Evolutionary conservation across 2,329 filamentous ascomycete species (phyloP).

Genomic region (Cladosporium sp.): DNA sequence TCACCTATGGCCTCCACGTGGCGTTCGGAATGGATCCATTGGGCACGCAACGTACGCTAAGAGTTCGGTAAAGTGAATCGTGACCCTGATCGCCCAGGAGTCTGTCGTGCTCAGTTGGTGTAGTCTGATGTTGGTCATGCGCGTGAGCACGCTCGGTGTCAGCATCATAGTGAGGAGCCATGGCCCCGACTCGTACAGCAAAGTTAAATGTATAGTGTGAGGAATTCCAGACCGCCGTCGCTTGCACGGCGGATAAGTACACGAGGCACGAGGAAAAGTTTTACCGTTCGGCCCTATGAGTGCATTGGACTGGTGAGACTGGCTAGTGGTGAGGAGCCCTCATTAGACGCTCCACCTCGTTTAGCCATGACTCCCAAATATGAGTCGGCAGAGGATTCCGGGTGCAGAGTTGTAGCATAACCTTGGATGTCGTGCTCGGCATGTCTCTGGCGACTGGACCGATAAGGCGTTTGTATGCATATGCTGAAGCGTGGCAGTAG

Average conservation of each 20-base stretch:
- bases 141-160: not conserved
- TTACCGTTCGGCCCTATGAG: constrained; percentile 1
- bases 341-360: constrained; percentile 2
- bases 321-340: not conserved
- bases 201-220: not conserved
- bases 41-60: constrained; percentile 22
- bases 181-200: not conserved
- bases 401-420: not conserved
- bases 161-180: constrained; percentile 1
- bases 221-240: not conserved
- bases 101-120: not conserved
- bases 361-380: not conserved
- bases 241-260: not conserved
- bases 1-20: not conserved
- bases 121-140: not conserved
- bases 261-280: not conserved
- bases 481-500: not conserved
- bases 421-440: constrained; percentile 10
- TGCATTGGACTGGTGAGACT: not conserved
- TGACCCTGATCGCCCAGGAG: constrained; percentile 21
- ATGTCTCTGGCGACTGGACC: not conserved
- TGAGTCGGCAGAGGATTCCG: constrained; percentile 1
- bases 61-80: constrained; percentile 24
- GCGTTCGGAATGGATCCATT: not conserved
- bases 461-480: not conserved